phyloP scores from a whole-genome alignment of 2,329 filamentous ascomycete genomes.

The Talaromyces sp. region DNA sequence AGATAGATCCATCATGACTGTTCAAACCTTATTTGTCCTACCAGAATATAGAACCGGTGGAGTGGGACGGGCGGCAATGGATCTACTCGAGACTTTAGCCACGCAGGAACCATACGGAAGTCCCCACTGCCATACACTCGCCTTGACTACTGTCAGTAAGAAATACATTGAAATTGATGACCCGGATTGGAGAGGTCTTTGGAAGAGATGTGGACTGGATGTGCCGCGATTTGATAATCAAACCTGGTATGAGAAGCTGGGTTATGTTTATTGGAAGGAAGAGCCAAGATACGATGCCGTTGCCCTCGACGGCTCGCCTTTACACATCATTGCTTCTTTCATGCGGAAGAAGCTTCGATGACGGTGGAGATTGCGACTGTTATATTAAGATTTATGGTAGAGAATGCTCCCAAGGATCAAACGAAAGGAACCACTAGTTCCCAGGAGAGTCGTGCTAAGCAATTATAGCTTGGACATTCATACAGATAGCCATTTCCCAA shows the following conservation, averaged over 20 bases:
- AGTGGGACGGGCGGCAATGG: slow-evolving; percentile 23
- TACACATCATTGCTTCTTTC: slow-evolving; percentile 23
- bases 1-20: slow-evolving; percentile 18
- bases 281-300: slow-evolving; percentile 22
- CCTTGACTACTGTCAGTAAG: slow-evolving; percentile 23
- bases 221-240: slow-evolving; percentile 20
- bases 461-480: not conserved
- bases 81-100: slow-evolving; percentile 21
- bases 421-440: not conserved
- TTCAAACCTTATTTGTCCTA: slow-evolving; percentile 26
- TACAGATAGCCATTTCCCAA: not conserved
- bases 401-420: not conserved
- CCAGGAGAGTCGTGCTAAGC: not conserved
- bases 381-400: not conserved
- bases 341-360: slow-evolving; percentile 24
- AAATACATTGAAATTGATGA: slow-evolving; percentile 24
- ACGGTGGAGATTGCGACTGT: not conserved
- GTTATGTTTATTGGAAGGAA: slow-evolving; percentile 29
- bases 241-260: slow-evolving; percentile 28
- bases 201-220: slow-evolving; percentile 15
- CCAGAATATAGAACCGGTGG: slow-evolving; percentile 22
- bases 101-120: slow-evolving; percentile 21
- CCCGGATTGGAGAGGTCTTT: slow-evolving; percentile 19
- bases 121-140: slow-evolving; percentile 21
- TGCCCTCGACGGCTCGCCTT: slow-evolving; percentile 16